Percentiles rank a stretch among this genome's conserved stretches.
phyloP scores from a whole-genome alignment of 1,284 basidiomycete species.

The Anthracocystis setariae region DNA sequence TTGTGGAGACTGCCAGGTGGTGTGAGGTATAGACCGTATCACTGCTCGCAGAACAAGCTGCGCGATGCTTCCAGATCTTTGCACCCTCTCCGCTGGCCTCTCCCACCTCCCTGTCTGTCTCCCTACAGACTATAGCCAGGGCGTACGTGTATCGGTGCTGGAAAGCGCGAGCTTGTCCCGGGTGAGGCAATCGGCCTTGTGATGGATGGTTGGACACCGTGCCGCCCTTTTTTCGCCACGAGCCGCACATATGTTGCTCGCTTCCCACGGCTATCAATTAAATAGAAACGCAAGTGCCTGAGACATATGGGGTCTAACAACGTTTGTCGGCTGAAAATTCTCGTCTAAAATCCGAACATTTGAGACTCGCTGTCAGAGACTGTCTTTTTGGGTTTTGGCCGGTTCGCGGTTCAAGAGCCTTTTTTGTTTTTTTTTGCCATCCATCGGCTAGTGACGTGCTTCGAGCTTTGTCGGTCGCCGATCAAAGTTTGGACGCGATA shows the following conservation, averaged over 20 bases:
- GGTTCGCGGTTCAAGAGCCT: no score
- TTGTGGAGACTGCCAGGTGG: constrained; percentile 2
- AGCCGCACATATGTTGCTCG: neutral
- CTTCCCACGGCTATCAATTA: no score
- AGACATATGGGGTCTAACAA: constrained; percentile 6
- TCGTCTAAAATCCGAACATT: constrained; percentile 16
- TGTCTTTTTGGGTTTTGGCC: no score
- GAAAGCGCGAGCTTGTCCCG: neutral
- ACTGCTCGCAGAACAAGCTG: no score
- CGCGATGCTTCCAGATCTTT: no score
- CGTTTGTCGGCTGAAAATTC: neutral
- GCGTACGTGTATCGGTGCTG: neutral
- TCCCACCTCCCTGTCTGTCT: neutral
- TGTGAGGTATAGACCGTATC: neutral
- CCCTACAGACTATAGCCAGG: neutral
- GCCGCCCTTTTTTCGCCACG: neutral
- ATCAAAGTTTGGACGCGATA: constrained; percentile 15
- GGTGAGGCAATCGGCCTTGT: constrained; percentile 15
- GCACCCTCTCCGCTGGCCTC: no score
- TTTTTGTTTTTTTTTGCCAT: neutral
- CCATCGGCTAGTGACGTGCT: constrained; percentile 18
- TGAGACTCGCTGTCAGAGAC: no score
- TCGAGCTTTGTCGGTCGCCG: constrained; percentile 3
- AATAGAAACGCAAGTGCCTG: neutral
- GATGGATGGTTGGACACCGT: neutral